These are phyloP conservation scores for Rhynchosporium secalis DNA, from an alignment of 2,329 filamentous ascomycete species.

Conservation along the genomic window DNA sequence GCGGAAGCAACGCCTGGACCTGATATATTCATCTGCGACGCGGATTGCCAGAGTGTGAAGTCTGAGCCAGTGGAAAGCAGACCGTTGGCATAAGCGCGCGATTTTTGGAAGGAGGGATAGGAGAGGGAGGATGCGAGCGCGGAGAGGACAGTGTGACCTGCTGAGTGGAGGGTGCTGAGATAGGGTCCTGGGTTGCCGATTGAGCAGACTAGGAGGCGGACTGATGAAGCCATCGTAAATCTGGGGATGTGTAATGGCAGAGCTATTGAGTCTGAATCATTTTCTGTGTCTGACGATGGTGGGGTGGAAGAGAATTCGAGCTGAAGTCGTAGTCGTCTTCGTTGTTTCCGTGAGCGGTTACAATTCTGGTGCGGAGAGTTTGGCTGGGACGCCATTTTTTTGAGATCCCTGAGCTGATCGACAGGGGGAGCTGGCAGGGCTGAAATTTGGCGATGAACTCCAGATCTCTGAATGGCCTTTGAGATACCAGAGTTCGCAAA, in stretches of 20 bases:
- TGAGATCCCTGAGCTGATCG: conserved; percentile 11
- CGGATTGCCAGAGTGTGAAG: conserved; percentile 72
- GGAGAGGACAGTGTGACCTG: conserved; percentile 76
- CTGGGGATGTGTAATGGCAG: conserved; percentile 2
- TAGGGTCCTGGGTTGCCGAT: conserved; percentile 82
- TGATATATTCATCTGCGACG: conserved; percentile 80
- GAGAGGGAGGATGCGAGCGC: conserved; percentile 46
- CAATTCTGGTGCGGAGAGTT: conserved; percentile 4
- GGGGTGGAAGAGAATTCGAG: not conserved
- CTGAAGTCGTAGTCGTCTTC: conserved; percentile 8
- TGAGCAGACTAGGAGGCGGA: conserved; percentile 75
- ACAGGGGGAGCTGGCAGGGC: conserved; percentile 15
- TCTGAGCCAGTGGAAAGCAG: conserved; percentile 50
- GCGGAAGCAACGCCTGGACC: conserved; percentile 69
- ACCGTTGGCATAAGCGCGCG: conserved; percentile 49
- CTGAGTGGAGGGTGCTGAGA: conserved; percentile 78
- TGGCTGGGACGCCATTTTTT: conserved; percentile 22
- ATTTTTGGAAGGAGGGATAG: conserved; percentile 50
- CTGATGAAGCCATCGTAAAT: conserved; percentile 28
- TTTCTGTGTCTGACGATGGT: conserved; percentile 11
- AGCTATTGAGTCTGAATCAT: conserved; percentile 5
- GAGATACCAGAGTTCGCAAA: no score
- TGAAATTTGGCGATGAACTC: conserved; percentile 7
- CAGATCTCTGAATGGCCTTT: not conserved
- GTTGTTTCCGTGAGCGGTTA: conserved; percentile 20